These are phyloP conservation scores for Cucurbita pepo DNA, from an alignment of 306 rosid species.

Conservation along the genomic window DNA sequence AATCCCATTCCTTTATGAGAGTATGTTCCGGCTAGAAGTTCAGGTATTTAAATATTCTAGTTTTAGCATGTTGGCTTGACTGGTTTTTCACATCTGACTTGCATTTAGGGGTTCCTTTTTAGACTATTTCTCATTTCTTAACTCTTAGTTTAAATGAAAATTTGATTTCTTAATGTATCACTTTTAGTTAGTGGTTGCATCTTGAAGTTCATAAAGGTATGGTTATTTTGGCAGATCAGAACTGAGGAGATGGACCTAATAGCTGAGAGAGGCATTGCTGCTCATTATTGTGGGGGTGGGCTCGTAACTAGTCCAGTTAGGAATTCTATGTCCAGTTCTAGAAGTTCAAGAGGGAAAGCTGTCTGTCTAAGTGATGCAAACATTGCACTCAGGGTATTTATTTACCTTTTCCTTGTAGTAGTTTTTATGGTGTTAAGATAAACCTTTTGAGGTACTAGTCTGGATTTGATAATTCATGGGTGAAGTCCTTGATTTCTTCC, in stretches of 20 bases:
- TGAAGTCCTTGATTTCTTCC: constrained; percentile 23
- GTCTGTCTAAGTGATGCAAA: constrained; percentile 87
- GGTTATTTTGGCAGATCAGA: constrained; percentile 55
- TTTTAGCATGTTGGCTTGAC: constrained; percentile 8
- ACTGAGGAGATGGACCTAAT: constrained; percentile 94
- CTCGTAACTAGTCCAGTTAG: constrained; percentile 55
- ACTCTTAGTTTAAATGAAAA: neutral
- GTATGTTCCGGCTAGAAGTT: constrained; percentile 87
- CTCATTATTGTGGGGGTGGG: constrained; percentile 87
- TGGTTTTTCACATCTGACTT: constrained; percentile 5
- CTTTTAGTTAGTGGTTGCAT: neutral
- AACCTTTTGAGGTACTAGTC: neutral
- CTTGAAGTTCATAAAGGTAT: neutral
- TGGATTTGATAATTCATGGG: constrained; percentile 20
- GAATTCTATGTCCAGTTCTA: constrained; percentile 41
- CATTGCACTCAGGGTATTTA: constrained; percentile 88
- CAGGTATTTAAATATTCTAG: constrained; percentile 39
- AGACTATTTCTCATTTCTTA: constrained; percentile 1
- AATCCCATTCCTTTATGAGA: constrained; percentile 91
- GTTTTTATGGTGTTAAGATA: constrained; percentile 12
- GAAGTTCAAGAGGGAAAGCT: constrained; percentile 70
- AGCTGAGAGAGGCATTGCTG: constrained; percentile 98
- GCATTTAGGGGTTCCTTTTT: neutral
- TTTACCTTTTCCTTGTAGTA: constrained; percentile 8
- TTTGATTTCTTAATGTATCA: neutral